Percentiles rank a stretch among this genome's conserved stretches.
phyloP scores from a whole-genome alignment of 1,284 basidiomycete genomes.

The Coniferiporia weirii region DNA sequence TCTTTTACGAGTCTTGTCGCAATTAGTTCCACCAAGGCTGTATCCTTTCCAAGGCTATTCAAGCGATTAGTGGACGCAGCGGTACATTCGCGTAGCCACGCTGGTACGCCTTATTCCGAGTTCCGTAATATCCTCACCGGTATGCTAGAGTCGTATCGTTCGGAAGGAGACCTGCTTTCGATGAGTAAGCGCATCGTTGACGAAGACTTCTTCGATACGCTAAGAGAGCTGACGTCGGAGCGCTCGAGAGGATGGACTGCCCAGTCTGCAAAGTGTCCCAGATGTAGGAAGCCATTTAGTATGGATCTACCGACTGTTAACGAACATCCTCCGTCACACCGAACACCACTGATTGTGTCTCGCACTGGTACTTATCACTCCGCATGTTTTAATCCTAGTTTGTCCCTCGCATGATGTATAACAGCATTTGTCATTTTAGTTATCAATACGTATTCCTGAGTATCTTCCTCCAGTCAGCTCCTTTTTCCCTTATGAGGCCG shows the following conservation, averaged over 20 bases:
- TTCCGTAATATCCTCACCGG: conserved; percentile 87
- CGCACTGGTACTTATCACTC: conserved; percentile 14
- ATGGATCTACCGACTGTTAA: neutral
- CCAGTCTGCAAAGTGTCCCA: conserved; percentile 17
- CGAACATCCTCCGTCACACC: neutral
- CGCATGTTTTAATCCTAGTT: conserved; percentile 6
- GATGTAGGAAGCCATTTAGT: conserved; percentile 10
- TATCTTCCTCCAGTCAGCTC: neutral
- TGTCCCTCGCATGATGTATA: conserved; percentile 11
- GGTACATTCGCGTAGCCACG: conserved; percentile 38
- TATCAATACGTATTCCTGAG: conserved; percentile 3
- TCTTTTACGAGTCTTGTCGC: conserved; percentile 85
- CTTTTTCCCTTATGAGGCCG: no score
- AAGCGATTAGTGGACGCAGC: conserved; percentile 79
- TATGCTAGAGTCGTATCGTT: conserved; percentile 92
- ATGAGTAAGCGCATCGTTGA: conserved; percentile 84
- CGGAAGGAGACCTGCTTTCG: conserved; percentile 86
- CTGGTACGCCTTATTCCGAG: conserved; percentile 80
- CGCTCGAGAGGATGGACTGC: conserved; percentile 51
- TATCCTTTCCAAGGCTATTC: conserved; percentile 91
- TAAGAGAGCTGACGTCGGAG: conserved; percentile 51
- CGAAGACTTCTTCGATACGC: conserved; percentile 74
- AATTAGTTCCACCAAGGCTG: conserved; percentile 71
- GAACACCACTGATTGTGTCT: conserved; percentile 10
- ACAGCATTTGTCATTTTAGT: conserved; percentile 1